These are phyloP conservation scores for Cytospora chrysosperma DNA, from an alignment of 2,329 filamentous ascomycete genomes.

Conservation along the genomic window DNA sequence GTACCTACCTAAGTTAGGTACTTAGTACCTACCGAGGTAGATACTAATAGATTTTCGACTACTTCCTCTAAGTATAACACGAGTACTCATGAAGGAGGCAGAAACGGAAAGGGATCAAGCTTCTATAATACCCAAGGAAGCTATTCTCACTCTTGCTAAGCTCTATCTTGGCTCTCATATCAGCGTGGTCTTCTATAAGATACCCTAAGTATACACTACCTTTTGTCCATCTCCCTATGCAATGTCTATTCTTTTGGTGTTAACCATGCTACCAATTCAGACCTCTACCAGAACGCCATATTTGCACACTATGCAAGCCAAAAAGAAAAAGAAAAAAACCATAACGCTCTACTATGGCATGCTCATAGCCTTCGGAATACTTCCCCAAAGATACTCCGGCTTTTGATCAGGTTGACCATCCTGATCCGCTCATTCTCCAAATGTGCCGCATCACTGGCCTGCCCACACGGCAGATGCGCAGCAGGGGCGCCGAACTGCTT, in stretches of 20 bases:
- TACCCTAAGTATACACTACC: no score
- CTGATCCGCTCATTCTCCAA: slow-evolving; percentile 92
- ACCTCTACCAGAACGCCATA: not conserved
- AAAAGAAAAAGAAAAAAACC: not conserved
- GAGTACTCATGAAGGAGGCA: no score
- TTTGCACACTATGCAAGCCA: not conserved
- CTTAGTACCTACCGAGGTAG: no score
- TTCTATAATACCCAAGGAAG: no score
- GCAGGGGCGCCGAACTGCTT: slow-evolving; percentile 91
- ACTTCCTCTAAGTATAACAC: no score
- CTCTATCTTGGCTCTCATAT: not conserved
- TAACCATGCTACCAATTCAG: not conserved
- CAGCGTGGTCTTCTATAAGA: no score
- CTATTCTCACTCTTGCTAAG: no score
- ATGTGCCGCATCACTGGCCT: slow-evolving; percentile 91
- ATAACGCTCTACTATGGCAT: not conserved
- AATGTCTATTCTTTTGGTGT: not conserved
- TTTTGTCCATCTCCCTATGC: not conserved
- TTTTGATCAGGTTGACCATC: slow-evolving; percentile 84
- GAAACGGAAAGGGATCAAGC: no score
- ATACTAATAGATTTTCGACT: no score
- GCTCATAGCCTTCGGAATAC: slow-evolving; percentile 72
- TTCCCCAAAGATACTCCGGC: slow-evolving; percentile 83
- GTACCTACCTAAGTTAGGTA: no score
- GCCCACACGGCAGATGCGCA: slow-evolving; percentile 89